phyloP scores from a whole-genome alignment of 2,329 filamentous ascomycete genomes.

The Paramyrothecium sp. region DNA sequence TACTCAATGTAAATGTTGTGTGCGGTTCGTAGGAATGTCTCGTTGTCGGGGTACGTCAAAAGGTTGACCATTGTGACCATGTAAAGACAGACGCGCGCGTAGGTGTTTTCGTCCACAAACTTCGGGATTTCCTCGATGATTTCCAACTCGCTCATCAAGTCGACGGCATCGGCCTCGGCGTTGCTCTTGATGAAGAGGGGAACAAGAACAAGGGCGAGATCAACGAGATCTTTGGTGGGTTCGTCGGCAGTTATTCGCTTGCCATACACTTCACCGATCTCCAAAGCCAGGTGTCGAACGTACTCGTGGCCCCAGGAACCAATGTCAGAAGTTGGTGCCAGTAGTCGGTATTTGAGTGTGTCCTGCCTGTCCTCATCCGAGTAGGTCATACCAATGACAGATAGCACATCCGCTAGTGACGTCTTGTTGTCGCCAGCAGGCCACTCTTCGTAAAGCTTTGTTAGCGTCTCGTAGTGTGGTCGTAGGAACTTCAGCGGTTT shows the following conservation, averaged over 20 bases:
- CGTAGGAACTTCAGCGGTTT: constrained; percentile 97
- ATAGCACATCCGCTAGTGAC: constrained; percentile 89
- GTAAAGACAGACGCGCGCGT: constrained; percentile 89
- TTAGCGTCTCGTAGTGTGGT: constrained; percentile 90
- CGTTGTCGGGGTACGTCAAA: constrained; percentile 95
- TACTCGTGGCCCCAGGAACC: constrained; percentile 99
- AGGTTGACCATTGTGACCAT: constrained; percentile 99
- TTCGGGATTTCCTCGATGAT: constrained; percentile 90
- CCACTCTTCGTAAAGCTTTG: constrained; percentile 89
- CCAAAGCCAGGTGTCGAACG: constrained; percentile 88
- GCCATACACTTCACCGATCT: constrained; percentile 92
- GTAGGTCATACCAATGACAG: constrained; percentile 98
- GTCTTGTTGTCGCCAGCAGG: constrained; percentile 80
- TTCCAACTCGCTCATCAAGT: constrained; percentile 94
- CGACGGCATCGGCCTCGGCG: constrained; percentile 95
- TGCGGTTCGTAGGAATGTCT: constrained; percentile 88
- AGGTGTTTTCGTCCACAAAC: constrained; percentile 92
- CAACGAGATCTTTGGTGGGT: constrained; percentile 77
- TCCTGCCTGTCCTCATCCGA: constrained; percentile 95
- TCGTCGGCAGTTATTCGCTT: constrained; percentile 85
- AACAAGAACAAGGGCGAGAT: constrained; percentile 80
- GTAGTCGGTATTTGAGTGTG: constrained; percentile 90
- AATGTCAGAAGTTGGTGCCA: constrained; percentile 88
- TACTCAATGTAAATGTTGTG: constrained; percentile 93
- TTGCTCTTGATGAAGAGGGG: constrained; percentile 97